phyloP scores from a whole-genome alignment of 805 yeast genomes.

The Starmera caribaea region DNA sequence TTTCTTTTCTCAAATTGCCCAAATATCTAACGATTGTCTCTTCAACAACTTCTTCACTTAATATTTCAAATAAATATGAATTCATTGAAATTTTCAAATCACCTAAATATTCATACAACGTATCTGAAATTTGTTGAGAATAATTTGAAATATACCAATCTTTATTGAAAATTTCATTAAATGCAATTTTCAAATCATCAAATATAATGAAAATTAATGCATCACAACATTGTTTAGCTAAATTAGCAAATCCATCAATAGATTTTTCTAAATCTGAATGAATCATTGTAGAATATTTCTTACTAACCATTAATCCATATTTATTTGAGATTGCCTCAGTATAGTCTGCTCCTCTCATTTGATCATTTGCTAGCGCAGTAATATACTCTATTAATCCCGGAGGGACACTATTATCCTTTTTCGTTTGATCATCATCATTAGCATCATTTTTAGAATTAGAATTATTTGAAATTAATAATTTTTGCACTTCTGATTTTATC shows the following conservation, averaged over 20 bases:
- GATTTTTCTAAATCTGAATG: slow-evolving; percentile 47
- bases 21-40: slow-evolving; percentile 42
- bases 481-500: slow-evolving; percentile 43
- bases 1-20: slow-evolving; percentile 30
- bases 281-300: slow-evolving; percentile 51
- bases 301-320: slow-evolving; percentile 55
- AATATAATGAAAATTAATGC: slow-evolving; percentile 52
- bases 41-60: slow-evolving; percentile 43
- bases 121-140: slow-evolving; percentile 56
- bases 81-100: slow-evolving; percentile 50
- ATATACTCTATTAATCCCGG: slow-evolving; percentile 76
- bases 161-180: slow-evolving; percentile 52
- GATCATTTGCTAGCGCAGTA: slow-evolving; percentile 80
- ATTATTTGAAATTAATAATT: slow-evolving; percentile 17
- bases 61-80: slow-evolving; percentile 41
- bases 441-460: slow-evolving; percentile 21
- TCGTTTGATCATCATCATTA: slow-evolving; percentile 24
- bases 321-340: slow-evolving; percentile 62
- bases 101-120: slow-evolving; percentile 63
- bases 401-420: slow-evolving; percentile 37
- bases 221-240: slow-evolving; percentile 55
- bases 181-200: slow-evolving; percentile 60
- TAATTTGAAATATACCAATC: slow-evolving; percentile 57
- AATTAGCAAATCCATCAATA: slow-evolving; percentile 72
- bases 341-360: slow-evolving; percentile 59